Base-by-base conservation (phyloP, 768 basidiomycete species). In the Heimioporus sp. region DNA sequence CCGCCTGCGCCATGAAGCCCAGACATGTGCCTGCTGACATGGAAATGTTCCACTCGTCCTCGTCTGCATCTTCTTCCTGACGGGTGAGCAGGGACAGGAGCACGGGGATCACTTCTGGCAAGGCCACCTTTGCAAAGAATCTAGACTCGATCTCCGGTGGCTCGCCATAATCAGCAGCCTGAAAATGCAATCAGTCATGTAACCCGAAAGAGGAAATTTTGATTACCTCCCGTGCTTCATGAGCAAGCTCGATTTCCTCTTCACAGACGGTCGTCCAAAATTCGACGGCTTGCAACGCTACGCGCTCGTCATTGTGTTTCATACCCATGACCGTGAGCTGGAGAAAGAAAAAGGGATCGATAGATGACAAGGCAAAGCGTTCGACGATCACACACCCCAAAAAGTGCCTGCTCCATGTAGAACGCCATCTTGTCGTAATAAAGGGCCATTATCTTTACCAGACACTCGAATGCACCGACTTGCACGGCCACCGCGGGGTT, bases 241-340 rank as follows among this genome's bases (percentile, higher is more conserved):
- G 80, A 17, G 88, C 86, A 43, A 98, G 76, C 51, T 98, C 95
- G 20, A 93, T 85, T 69, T 99, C 97, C 68, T 97, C 92, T 67
- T 99, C 96, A 64, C 94, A 98, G 2, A 98, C 96, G 9, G 96
- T 98, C 5, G 95, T 95, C 97, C 97, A 99, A 72, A 99, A 99
- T 66, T 99, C 97, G 47, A 99, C 87, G 20, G 97, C 97, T 69
- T 99, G 97, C 28, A 98, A 72, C 0, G 94, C 92, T 35, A 99
- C 95, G 8, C 84, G 76, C 61, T 97, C 94, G 58, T 98, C 94
- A 8, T 73, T 70, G 61, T 95, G 86, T 68, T 93, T 93, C 97
- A 99, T 99, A 36, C 97, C 97, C 67, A 97, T 85, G 19, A 98
- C 92, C 11, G 97, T 98, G 52, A 99, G 75, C 92, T 98, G 64